A percentile compares a stretch with the other conserved stretches of the same genome.
These are phyloP conservation scores for Mycena pura DNA, from an alignment of 768 basidiomycete genomes.

Conservation along the genomic window DNA sequence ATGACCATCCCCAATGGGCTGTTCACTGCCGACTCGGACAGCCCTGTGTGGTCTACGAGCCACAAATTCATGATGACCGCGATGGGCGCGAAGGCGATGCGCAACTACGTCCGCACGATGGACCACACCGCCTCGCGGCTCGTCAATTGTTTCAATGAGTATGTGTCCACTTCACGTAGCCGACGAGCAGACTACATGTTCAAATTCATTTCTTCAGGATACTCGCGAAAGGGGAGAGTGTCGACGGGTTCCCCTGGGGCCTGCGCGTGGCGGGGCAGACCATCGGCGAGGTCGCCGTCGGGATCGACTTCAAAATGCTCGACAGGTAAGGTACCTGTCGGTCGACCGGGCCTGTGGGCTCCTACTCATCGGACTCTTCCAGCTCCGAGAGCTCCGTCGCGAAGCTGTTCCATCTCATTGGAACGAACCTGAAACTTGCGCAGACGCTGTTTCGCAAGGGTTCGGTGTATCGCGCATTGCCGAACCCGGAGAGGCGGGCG, in stretches of 20 bases:
- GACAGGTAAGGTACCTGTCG: not conserved
- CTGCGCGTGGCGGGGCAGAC: slow-evolving; percentile 20
- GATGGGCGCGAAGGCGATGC: slow-evolving; percentile 23
- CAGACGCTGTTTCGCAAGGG: slow-evolving; percentile 22
- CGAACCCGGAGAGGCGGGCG: slow-evolving; percentile 14
- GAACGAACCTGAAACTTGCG: not conserved
- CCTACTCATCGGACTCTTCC: not conserved
- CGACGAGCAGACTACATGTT: not conserved
- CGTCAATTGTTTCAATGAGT: slow-evolving; percentile 15
- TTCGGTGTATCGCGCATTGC: slow-evolving; percentile 18
- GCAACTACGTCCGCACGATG: slow-evolving; percentile 23
- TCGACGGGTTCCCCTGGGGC: slow-evolving; percentile 17
- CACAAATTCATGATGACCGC: slow-evolving; percentile 29
- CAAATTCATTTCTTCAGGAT: slow-evolving; percentile 1
- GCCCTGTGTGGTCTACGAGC: slow-evolving; percentile 17
- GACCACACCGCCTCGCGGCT: slow-evolving; percentile 17
- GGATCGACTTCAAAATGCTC: slow-evolving; percentile 18
- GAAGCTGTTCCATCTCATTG: not conserved
- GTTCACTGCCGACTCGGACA: slow-evolving; percentile 22
- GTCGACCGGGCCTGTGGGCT: too few species aligned
- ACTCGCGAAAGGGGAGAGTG: not conserved
- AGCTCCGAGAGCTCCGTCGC: not conserved
- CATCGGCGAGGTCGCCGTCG: slow-evolving; percentile 21
- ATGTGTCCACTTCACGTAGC: not conserved
- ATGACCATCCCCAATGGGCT: slow-evolving; percentile 17